Evolutionary conservation across 169 alveolate genomes (phyloP), one percentile per base, ranked within the genome.

Genomic region (Plasmodium chabaudi): DNA sequence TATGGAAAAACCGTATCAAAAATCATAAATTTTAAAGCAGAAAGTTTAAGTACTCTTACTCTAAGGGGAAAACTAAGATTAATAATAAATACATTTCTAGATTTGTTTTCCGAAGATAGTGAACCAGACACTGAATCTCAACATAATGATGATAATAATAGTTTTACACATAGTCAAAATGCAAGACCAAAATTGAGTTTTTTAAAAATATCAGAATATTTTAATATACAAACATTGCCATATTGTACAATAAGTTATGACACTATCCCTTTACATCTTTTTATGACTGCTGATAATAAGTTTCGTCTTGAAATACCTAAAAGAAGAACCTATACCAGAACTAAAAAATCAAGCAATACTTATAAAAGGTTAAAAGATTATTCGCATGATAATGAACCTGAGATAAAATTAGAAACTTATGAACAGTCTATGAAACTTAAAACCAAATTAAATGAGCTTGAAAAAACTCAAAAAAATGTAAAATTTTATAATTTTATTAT

Each of bases 401-500:
- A 79, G 19, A 55, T 79, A 17, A 79, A 79, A 79, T 42, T 79
- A 9, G 89, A 79, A 25, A 65, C 89, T 1, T 79, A 79, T 25
- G 89, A 79, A 34, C 82, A 79, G 44, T 79, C 89, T 2, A 79
- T 79, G 89, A 79, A 55, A 65, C 55, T 79, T 65, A 79, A 79
- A 79, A 51, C 51, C 12, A 79, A 79, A 25, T 65, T 79, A 67
- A 55, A 21, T n/a, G 51, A 79, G 65, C 39, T 65, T 6, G 89
- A 79, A 25, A 51, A 79, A 65, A 53, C 9, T 15, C 21, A 79
- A 27, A 65, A 79, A 53, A 47, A 79, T 46, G 47, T 79, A 23
- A 39, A 53, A 17, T 93, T 93, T 87, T 87, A 93, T 92, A 88
- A 92, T 17, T 93, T 93, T 68, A 92, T 93, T 19, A 67, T 93